These are phyloP conservation scores for Solanum bulbocastanum DNA, from an alignment of 257 asterid genomes.

Conservation along the genomic window DNA sequence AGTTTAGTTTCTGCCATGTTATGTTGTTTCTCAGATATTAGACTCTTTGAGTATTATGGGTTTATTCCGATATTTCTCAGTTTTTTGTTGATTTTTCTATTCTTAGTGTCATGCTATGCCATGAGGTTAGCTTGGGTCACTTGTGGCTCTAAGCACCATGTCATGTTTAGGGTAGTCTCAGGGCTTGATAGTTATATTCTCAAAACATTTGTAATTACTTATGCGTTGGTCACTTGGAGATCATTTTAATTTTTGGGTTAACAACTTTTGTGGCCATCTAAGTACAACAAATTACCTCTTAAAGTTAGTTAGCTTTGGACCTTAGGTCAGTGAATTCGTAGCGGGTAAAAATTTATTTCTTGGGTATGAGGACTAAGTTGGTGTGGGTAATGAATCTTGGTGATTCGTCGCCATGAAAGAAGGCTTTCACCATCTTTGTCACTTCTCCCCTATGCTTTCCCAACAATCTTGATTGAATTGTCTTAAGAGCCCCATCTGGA, in stretches of 20 bases:
- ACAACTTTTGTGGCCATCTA: background rate
- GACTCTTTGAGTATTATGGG: background rate
- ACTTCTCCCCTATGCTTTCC: too few relatives aligned
- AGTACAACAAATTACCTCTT: background rate
- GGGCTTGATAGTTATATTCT: too few relatives aligned
- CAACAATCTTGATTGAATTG: too few relatives aligned
- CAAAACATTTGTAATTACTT: background rate
- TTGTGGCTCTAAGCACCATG: background rate
- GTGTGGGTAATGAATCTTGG: too few relatives aligned
- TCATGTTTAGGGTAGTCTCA: background rate
- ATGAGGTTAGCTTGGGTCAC: background rate
- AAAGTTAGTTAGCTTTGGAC: too few relatives aligned
- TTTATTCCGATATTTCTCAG: background rate
- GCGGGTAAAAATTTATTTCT: too few relatives aligned
- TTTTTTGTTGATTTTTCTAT: background rate
- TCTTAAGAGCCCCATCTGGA: too few relatives aligned
- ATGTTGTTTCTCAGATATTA: background rate
- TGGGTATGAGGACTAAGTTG: too few relatives aligned
- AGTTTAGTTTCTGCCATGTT: background rate
- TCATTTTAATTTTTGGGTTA: background rate
- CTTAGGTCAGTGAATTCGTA: too few relatives aligned
- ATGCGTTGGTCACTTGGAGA: background rate
- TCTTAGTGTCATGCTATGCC: background rate
- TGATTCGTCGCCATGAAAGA: too few relatives aligned
- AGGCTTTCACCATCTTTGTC: too few relatives aligned